Evolutionary conservation across 441 rosid species (phyloP), one percentile per base, ranked within the genome.

Genomic region (Raphanus hybrid): DNA sequence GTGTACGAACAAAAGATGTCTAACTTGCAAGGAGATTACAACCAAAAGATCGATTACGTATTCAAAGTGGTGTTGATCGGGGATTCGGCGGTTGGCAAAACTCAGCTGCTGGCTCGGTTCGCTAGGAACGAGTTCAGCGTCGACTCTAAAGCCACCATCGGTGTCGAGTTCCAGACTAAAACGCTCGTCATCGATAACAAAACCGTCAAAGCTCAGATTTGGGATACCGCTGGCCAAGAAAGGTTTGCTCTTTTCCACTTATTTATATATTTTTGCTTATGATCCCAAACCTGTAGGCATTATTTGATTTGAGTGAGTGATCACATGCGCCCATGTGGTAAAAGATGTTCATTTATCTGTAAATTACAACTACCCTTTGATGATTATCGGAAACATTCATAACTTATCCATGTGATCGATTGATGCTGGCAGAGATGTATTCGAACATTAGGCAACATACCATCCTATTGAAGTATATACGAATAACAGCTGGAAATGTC

Each of bases 11-110:
- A 18, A 23, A 39, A 39, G 1, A 39, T 90, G 95, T 85, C 95
- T 69, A 90, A 89, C 81, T 65, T 87, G 57, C 85, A 85, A 76
- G 87, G 89, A 80, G 92, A 90, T 85, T 90, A 82, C 70, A 90
- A 82, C 67, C 91, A 87, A 66, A 90, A 90, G 93, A 86, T 90
- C 83, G 95, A 90, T 83, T 90, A 90, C 74, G 95, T 90, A 15
- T 90, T 90, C 72, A 87, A 87, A 79, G 85, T 84, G 37, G 90
- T 87, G 11, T 77, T 87, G 83, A 87, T 87, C 72, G 90, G 87
- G 8, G 90, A 87, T 65, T 87, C 90, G 0, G 90, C 90, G 0
- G 90, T 87, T 48, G 90, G 90, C 0, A 87, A 87, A 74, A 85
- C 88, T 11, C 88, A 85, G 84, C 86, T 87, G 39, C 88, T 87